These are phyloP conservation scores for Penicillium tannophilum DNA, from an alignment of 495 filamentous ascomycete genomes.

Conservation along the genomic window DNA sequence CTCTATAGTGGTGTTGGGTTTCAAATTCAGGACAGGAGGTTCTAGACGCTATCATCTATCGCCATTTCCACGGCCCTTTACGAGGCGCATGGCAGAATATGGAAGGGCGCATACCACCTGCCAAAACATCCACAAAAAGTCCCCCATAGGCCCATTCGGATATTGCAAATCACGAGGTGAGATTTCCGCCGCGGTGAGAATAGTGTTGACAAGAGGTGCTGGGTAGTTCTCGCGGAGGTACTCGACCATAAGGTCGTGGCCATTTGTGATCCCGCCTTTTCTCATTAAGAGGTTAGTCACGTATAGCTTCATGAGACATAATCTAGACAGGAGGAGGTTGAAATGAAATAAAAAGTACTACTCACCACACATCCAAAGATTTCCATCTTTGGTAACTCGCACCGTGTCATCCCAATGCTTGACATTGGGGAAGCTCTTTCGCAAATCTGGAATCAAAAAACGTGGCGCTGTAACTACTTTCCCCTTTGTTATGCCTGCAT, in stretches of 20 bases:
- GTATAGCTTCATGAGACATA: background rate
- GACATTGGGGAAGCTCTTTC: slow-evolving; percentile 45
- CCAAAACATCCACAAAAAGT: slow-evolving; percentile 18
- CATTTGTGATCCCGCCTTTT: slow-evolving; percentile 62
- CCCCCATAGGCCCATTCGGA: slow-evolving; percentile 11
- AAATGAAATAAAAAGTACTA: background rate
- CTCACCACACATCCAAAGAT: slow-evolving; percentile 62
- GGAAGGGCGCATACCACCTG: slow-evolving; percentile 24
- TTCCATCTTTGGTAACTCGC: slow-evolving; percentile 58
- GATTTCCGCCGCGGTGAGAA: slow-evolving; percentile 52
- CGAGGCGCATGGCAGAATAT: slow-evolving; percentile 10
- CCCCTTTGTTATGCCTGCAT: slow-evolving; percentile 53
- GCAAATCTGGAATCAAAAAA: slow-evolving; percentile 46
- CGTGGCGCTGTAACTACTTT: slow-evolving; percentile 53
- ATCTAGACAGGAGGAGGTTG: background rate
- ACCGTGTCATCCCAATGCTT: slow-evolving; percentile 44
- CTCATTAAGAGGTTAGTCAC: background rate
- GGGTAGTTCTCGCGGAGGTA: slow-evolving; percentile 55
- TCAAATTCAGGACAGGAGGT: background rate
- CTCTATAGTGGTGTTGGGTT: background rate
- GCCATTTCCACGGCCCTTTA: background rate
- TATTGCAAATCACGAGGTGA: slow-evolving; percentile 50
- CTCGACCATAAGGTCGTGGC: slow-evolving; percentile 60
- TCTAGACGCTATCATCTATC: background rate
- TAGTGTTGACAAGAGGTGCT: slow-evolving; percentile 48